Percentiles rank a stretch among this genome's conserved stretches.
These are phyloP conservation scores for Annulohypoxylon maeteangense DNA, from an alignment of 495 filamentous ascomycete species.

Conservation along the genomic window DNA sequence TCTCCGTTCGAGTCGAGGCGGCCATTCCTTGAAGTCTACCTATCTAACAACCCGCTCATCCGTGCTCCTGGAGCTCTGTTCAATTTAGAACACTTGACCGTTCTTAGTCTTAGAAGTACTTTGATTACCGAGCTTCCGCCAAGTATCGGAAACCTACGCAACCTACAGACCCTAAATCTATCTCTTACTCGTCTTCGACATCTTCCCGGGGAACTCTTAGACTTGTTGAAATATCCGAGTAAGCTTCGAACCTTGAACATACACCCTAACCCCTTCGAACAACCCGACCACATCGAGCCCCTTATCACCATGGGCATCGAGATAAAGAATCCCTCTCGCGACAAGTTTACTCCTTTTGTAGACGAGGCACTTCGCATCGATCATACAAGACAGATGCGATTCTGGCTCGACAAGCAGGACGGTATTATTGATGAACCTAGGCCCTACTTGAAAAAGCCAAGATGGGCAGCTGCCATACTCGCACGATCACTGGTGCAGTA, in stretches of 20 bases:
- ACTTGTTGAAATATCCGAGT: slow-evolving; percentile 59
- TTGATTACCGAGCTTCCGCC: slow-evolving; percentile 71
- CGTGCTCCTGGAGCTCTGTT: slow-evolving; percentile 63
- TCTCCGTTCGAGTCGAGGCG: slow-evolving; percentile 53
- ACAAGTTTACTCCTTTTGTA: background rate
- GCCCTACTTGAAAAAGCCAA: background rate
- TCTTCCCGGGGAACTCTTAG: slow-evolving; percentile 77
- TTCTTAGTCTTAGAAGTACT: slow-evolving; percentile 80
- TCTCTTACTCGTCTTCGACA: slow-evolving; percentile 73
- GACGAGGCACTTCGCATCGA: background rate
- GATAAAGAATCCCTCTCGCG: background rate
- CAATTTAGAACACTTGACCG: slow-evolving; percentile 66
- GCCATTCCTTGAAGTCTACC: slow-evolving; percentile 70
- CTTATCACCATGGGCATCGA: background rate
- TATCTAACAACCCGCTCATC: slow-evolving; percentile 69
- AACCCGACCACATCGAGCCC: slow-evolving; percentile 38
- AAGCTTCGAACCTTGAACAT: slow-evolving; percentile 52
- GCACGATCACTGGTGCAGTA: slow-evolving; percentile 48
- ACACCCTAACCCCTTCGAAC: slow-evolving; percentile 62
- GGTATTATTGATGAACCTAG: background rate
- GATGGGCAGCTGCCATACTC: slow-evolving; percentile 25
- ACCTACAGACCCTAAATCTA: slow-evolving; percentile 74
- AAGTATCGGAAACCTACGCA: slow-evolving; percentile 69
- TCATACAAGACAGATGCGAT: background rate
- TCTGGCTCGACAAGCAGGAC: slow-evolving; percentile 30